Base-by-base conservation (phyloP, 352 stramenopile species). In the Phytophthora podocarpi region DNA sequence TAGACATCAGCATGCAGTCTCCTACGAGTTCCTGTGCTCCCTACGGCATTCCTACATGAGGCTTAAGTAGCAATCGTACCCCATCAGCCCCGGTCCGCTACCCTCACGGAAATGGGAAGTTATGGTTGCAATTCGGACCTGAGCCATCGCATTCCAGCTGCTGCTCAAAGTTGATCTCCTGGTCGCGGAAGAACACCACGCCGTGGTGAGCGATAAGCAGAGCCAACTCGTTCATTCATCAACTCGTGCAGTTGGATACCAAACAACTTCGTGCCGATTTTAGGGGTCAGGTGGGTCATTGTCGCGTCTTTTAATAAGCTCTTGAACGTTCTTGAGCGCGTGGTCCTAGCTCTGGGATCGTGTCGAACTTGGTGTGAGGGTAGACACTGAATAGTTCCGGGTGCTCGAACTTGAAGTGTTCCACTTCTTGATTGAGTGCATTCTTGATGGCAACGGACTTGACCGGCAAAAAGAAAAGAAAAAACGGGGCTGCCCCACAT, bases 321-420 rank as follows among this genome's bases (percentile, higher is more conserved):
- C 54, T 75, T 69, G 46, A 77, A 67, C 18, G 63, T 71, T 16
- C 34, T 77, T 60, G 13, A 67, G 31, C 0, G 42, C 72, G 15
- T 64, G 64, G 40, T 80, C 67, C 12, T 77, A 81, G 49, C 35
- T 52, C 68, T 0, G 64, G 60, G 48, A 81, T 78, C 9, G 68
- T 58, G 9, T 59, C 41, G 48, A 66, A 78, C 21, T 53, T 75
- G 30, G 54, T 65, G 4, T 54, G 36, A 1, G 72, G 68, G 37
- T 64, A 68, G 1, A 76, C 68, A 11, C 47, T 59, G n/a, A 58
- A 24, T 2, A 76, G 46, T 36, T 73, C 54, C 47, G 15, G 59
- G 49, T 70, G 62, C 0, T 65, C 56, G 35, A 70, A 70, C 34
- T 35, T 51, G 11, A 36, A 50, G 27, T 70, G 54, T 27, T 48